Evolutionary conservation across 768 basidiomycete species (phyloP), one percentile per base, ranked within the genome.

Genomic region (Kwoniella bestiolae): DNA sequence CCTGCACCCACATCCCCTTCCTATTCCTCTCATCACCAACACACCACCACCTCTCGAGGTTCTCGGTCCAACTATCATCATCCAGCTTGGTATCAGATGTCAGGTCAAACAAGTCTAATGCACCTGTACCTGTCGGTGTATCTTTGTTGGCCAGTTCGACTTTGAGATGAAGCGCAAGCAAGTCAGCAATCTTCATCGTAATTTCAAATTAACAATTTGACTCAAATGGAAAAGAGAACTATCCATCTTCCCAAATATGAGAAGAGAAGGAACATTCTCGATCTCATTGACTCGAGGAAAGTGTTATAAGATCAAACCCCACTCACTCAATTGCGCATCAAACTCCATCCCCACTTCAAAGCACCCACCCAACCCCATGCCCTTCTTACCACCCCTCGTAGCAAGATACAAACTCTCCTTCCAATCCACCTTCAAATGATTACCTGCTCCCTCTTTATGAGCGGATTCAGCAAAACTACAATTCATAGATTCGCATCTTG

Each of bases 41-140:
- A 71, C 90, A 91, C 91, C 91, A 94, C 93, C 93, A 94, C 75
- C 89, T 91, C 80, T 94, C 93, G 25, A 94, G 69, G 81, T 86
- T 82, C 56, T 89, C 89, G 46, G 83, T 81, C 58, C 85, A 56
- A 58, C 31, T 53, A 59, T 62, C 56, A 38, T 65, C 59, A 5
- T 59, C 68, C 59, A 55, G 58, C 16, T 56, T 44, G 21, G 25
- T 41, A 12, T 41, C 51, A 1, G 12, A n/a, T 6, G 47, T 7
- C 26, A 72, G 66, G 57, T 86, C 87, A 70, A 92, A 88, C 72
- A 91, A 88, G 74, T 92, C 90, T 7, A 93, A 83, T 2, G 84
- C 81, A 0, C 90, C 91, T 2, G 87, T 78, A 2, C 89, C 90
- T 0, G 65, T 55, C 3, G 63, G 56, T 47, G 63, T 26, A 9